These are phyloP conservation scores for Cladosporium sp. DNA, from an alignment of 2,329 filamentous ascomycete genomes.

Conservation along the genomic window DNA sequence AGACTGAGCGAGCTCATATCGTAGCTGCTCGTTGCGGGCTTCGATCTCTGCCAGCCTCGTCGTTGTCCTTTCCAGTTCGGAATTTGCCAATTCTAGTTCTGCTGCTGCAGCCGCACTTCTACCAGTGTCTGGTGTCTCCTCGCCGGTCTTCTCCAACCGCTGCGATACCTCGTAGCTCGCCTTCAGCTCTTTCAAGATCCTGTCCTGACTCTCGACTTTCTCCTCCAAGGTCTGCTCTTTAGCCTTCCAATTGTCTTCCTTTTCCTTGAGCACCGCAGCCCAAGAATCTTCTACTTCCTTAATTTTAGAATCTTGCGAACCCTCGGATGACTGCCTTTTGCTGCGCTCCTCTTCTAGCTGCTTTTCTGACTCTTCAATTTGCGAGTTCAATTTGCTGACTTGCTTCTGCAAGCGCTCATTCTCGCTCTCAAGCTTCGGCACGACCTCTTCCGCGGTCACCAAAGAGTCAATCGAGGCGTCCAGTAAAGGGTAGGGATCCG, in stretches of 20 bases:
- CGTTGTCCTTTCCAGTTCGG: slow-evolving; percentile 85
- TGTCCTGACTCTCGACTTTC: slow-evolving; percentile 89
- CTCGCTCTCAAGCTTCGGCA: slow-evolving; percentile 83
- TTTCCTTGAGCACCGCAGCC: slow-evolving; percentile 84
- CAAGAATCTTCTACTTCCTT: slow-evolving; percentile 88
- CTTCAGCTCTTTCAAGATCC: slow-evolving; percentile 87
- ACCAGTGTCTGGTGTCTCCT: slow-evolving; percentile 48
- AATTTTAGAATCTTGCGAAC: slow-evolving; percentile 68
- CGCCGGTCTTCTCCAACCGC: slow-evolving; percentile 67
- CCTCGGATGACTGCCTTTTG: slow-evolving; percentile 68
- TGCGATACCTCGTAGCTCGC: slow-evolving; percentile 96
- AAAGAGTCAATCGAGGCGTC: slow-evolving; percentile 95
- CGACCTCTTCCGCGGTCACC: slow-evolving; percentile 82
- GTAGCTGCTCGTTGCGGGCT: slow-evolving; percentile 86
- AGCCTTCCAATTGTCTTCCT: slow-evolving; percentile 91
- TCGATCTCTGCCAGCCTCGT: slow-evolving; percentile 83
- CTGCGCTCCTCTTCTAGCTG: slow-evolving; percentile 72
- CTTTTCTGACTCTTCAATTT: slow-evolving; percentile 76
- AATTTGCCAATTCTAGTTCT: slow-evolving; percentile 87
- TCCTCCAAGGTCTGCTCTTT: slow-evolving; percentile 89
- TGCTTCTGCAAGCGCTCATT: slow-evolving; percentile 80
- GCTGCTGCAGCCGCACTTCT: slow-evolving; percentile 70
- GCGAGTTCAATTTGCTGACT: slow-evolving; percentile 66
- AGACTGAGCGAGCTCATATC: slow-evolving; percentile 82
- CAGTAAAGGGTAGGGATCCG: slow-evolving; percentile 90